Evolutionary conservation across 2,329 filamentous ascomycete species (phyloP), one percentile per base, ranked within the genome.

Genomic region (Cladosporium sp.): DNA sequence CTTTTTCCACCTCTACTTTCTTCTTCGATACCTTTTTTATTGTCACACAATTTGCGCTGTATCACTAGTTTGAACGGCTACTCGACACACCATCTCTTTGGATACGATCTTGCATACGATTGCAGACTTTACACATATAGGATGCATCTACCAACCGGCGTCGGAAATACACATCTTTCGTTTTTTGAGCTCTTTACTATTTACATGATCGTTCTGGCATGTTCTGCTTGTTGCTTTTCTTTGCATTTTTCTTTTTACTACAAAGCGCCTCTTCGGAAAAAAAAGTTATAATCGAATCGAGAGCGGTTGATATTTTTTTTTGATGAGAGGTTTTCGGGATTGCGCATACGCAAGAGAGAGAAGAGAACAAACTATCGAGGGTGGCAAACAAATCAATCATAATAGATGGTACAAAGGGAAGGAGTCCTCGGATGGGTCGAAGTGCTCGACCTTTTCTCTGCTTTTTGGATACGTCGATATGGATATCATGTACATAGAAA

Each of bases 31-130:
- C n/a, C 20, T 47, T 28, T 54, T 32, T 17, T 37, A 45, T 32
- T 55, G 28, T 32, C 28, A 32, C 28, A 32, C 28, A 32, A 32
- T 32, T 32, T 10, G 42, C 34, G 52, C 52, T 45, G 28, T 55
- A 19, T 25, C 34, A 35, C 12, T 39, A 22, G n/a, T n/a, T 12
- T 39, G 32, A 35, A 51, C 28, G 12, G 28, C 28, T 10, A 10
- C 28, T 10, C 28, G 9, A 28, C 25, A 4, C 28, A 32, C 28
- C 9, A 32, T 10, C 12, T 32, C 28, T 32, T 32, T 32, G 12
- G 45, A 24, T 19, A 55, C 52, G 52, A 55, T 55, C 28, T 55
- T 55, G 52, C 52, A 55, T 55, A 55, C 10, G 52, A 37, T 55
- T 32, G 50, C 36, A 32, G n/a, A 32, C 37, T 36, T 48, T 28